These are phyloP conservation scores for Hibiscus tridactylites DNA, from an alignment of 345 rosid species.

Conservation along the genomic window DNA sequence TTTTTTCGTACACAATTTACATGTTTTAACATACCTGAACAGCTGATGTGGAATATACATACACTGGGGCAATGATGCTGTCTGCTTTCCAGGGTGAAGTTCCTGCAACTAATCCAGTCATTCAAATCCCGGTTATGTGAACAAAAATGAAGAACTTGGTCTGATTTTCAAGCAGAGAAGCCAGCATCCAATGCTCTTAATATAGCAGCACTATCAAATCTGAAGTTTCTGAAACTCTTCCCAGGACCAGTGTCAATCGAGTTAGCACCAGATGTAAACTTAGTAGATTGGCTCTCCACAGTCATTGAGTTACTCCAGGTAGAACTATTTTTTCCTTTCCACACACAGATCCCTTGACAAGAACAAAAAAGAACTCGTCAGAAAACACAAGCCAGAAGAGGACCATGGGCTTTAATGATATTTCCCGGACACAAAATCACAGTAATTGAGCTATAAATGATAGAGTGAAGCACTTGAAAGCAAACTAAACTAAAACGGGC, in stretches of 20 bases:
- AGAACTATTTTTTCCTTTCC: conserved; percentile 68
- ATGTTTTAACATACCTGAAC: conserved; percentile 17
- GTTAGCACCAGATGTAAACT: conserved; percentile 27
- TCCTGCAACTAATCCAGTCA: no score
- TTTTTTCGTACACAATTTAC: conserved; percentile 25
- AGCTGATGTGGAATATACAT: not conserved
- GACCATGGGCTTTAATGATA: no score
- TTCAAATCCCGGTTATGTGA: not conserved
- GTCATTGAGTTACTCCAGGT: conserved; percentile 39
- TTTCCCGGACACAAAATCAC: no score
- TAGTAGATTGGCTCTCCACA: conserved; percentile 38
- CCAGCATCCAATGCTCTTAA: conserved; percentile 60
- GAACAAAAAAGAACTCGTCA: conserved; percentile 6
- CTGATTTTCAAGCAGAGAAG: not conserved
- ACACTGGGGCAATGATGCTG: not conserved
- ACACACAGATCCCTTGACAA: conserved; percentile 47
- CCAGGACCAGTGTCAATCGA: conserved; percentile 48
- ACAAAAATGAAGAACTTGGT: not conserved
- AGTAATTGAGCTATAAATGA: no score
- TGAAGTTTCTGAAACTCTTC: conserved; percentile 55
- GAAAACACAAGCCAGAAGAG: not conserved
- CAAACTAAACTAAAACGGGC: no score
- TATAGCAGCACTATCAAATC: conserved; percentile 37
- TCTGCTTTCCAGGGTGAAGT: no score
- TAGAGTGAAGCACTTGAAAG: no score